Evolutionary conservation across 208 protist genomes (phyloP).

Genomic region (Crithidia fasciculata): DNA sequence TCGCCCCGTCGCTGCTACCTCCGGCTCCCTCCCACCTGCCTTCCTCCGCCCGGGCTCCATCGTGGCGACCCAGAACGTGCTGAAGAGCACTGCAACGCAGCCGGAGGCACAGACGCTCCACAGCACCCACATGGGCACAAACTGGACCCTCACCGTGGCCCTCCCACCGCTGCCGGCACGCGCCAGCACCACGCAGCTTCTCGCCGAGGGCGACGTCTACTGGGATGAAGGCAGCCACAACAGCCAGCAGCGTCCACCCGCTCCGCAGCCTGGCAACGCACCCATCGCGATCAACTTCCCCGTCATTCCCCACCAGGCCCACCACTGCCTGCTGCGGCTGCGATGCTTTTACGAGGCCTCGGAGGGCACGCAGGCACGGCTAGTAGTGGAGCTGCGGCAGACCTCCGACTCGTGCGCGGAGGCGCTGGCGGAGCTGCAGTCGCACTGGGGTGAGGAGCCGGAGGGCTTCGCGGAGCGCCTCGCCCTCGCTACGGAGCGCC

Average conservation of each 20-base stretch:
- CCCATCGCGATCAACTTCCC: constrained; percentile 6
- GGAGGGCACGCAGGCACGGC: not conserved
- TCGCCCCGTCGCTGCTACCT: not conserved
- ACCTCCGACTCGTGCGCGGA: constrained; percentile 27
- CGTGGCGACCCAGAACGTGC: constrained; percentile 33
- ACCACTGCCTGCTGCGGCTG: constrained; percentile 28
- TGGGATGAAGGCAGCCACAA: constrained; percentile 63
- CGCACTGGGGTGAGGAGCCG: constrained; percentile 34
- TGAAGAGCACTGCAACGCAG: not conserved
- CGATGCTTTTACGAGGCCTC: constrained; percentile 23
- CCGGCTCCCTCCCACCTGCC: constrained; percentile 15
- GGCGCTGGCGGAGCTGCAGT: constrained; percentile 29
- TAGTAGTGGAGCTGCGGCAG: constrained; percentile 32
- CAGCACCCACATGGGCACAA: constrained; percentile 37
- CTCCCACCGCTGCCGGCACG: constrained; percentile 16
- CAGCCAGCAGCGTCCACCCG: constrained; percentile 30
- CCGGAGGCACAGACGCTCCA: constrained; percentile 4
- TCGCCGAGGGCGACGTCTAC: constrained; percentile 52
- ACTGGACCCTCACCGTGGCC: constrained; percentile 36
- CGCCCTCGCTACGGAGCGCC: constrained; percentile 5
- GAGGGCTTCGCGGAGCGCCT: constrained; percentile 26
- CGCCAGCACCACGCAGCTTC: not conserved
- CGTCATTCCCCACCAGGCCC: constrained; percentile 19
- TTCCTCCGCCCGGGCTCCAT: constrained; percentile 24
- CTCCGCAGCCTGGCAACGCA: not conserved